Conservation (phyloP, 2,329 filamentous ascomycete genomes). For the Alternaria panax region DNA sequence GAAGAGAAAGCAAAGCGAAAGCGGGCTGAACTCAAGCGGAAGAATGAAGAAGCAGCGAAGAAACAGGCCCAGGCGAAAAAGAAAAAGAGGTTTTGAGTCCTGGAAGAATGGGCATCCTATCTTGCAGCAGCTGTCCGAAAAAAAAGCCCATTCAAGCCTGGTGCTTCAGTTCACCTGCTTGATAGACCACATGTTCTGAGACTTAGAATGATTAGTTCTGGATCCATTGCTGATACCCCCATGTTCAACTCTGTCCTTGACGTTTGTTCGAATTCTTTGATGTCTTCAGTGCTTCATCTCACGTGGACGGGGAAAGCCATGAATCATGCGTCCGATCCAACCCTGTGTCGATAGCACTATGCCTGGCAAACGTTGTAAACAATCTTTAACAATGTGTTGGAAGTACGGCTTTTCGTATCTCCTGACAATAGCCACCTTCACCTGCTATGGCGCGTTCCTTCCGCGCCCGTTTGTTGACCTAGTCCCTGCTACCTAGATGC, state of each 20-base stretch:
- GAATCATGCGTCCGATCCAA: neutral
- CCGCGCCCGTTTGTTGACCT: conserved; percentile 12
- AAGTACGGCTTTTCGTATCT: neutral
- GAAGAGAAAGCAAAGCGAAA: conserved; percentile 63
- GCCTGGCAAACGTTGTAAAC: neutral
- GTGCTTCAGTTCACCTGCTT: neutral
- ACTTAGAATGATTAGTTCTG: no score
- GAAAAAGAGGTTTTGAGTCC: conserved; percentile 43
- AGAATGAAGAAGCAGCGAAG: conserved; percentile 61
- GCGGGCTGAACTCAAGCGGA: conserved; percentile 64
- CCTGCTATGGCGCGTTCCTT: conserved; percentile 6
- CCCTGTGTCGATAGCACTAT: neutral
- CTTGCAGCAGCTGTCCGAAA: neutral
- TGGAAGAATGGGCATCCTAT: neutral
- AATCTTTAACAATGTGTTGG: neutral
- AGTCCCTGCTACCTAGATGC: neutral
- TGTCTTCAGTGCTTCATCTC: neutral
- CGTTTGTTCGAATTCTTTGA: neutral
- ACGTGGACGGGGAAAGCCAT: neutral
- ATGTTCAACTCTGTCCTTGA: neutral
- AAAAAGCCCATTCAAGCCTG: no score
- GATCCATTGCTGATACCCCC: neutral
- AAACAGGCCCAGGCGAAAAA: conserved; percentile 54
- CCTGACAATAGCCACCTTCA: conserved; percentile 2
- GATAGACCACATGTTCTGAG: neutral